A percentile compares a stretch with the other conserved stretches of the same genome.
Conservation (phyloP, 345 rosid species). For the Sisymbrium irio region DNA sequence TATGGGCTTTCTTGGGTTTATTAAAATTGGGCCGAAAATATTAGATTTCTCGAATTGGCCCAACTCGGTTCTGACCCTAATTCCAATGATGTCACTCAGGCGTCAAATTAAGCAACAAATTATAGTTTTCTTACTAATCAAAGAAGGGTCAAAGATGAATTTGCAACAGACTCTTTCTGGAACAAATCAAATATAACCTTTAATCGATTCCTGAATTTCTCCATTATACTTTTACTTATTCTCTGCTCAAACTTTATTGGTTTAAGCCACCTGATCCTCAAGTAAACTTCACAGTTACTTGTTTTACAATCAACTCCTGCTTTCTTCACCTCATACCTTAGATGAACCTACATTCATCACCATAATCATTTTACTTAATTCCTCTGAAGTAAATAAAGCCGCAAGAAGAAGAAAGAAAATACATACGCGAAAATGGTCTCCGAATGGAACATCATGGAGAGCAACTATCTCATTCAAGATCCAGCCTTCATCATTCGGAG, state of each 20-base stretch:
- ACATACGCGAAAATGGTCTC: constrained; percentile 59
- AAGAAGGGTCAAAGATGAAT: constrained; percentile 31
- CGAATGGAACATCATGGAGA: constrained; percentile 68
- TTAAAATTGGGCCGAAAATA: too few species aligned
- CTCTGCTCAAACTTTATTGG: constrained; percentile 69
- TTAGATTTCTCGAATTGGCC: too few species aligned
- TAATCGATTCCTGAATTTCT: constrained; percentile 51
- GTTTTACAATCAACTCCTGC: constrained; percentile 41
- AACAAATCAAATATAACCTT: constrained; percentile 59
- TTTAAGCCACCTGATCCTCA: constrained; percentile 66
- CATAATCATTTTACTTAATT: neutral
- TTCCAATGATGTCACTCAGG: neutral
- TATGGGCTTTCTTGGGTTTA: too few species aligned
- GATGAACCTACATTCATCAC: constrained; percentile 45
- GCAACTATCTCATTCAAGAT: constrained; percentile 59
- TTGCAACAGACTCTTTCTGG: constrained; percentile 46
- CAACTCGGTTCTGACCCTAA: too few species aligned
- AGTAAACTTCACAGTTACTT: constrained; percentile 55
- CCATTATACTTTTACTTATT: constrained; percentile 56
- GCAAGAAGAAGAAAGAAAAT: neutral
- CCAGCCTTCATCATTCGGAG: constrained; percentile 56
- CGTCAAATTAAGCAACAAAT: neutral
- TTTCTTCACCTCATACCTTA: constrained; percentile 56
- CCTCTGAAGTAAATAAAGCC: neutral
- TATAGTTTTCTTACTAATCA: constrained; percentile 5